Conservation (phyloP, 306 rosid genomes). For the Glycine latifolia region DNA sequence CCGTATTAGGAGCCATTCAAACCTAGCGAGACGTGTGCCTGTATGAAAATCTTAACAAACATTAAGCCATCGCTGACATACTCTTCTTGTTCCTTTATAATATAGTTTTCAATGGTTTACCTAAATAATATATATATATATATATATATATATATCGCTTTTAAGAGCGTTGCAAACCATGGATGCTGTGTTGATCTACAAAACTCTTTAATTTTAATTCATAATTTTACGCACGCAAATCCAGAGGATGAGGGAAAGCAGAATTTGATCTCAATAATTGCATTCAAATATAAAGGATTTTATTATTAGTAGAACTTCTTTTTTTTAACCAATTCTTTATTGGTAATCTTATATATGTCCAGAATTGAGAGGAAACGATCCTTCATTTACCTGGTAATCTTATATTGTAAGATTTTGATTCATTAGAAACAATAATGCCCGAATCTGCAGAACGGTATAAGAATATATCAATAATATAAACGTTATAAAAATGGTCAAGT, state of each 20-base stretch:
- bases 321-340: neutral
- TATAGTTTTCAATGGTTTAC: neutral
- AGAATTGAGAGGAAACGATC: conserved; percentile 26
- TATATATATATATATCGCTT: neutral
- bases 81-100: conserved; percentile 18
- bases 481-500: conserved; percentile 25
- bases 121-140: neutral
- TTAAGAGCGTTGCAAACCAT: neutral
- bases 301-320: neutral
- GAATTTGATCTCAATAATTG: neutral
- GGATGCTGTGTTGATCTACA: neutral
- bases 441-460: conserved; percentile 23
- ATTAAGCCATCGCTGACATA: conserved; percentile 10
- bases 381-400: neutral
- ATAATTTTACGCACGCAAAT: neutral
- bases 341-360: too few species aligned
- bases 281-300: neutral
- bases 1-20: conserved; percentile 17
- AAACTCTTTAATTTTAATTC: neutral
- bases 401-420: neutral
- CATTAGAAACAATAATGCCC: conserved; percentile 27
- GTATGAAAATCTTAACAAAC: neutral
- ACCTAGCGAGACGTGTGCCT: neutral
- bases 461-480: conserved; percentile 19
- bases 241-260: neutral